Base-by-base conservation (phyloP, 352 stramenopile species). In the Globisporangium megalacanthum region DNA sequence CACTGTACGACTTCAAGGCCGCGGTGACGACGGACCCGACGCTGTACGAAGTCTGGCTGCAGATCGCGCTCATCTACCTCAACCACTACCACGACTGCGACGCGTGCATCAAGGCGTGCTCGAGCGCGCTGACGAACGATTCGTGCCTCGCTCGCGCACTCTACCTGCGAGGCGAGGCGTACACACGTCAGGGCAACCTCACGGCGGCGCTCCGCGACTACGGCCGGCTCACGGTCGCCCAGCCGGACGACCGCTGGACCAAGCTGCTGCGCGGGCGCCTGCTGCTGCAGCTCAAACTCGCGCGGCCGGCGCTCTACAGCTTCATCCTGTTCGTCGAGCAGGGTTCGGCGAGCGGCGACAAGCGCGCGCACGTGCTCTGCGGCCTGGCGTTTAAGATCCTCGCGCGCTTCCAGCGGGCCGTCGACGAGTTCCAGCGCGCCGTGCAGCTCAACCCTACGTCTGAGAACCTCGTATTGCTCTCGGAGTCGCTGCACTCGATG, bases 61-160 rank as follows among this genome's bases (percentile, higher is more conserved):
- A 92, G 64, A 92, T 92, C 50, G 82, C 79, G 13, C 64, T 92
- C 35, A 77, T 92, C 41, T 90, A 87, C 54, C 60, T 92, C 6
- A 89, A 87, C 48, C 79, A 92, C 54, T 92, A 89, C 52, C 82
- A 90, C 49, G 82, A 92, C 57, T 73, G 70, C 47, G 79, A 79
- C 17, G 82, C 72, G 37, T 88, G 79, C 52, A 71, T 88, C 36
- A 76, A 75, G 22, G 79, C 79, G 19, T 92, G 79, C 45, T 72
- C 75, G 1, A 88, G 65, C 39, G 82, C 82, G 9, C 56, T 90
- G 19, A 69, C 66, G 2, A 89, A 88, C 39, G 82, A 92, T 46
- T 77, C 77, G 20, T 71, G 75, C 41, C 68, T 92, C 19, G 62
- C 72, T 20, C 66, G 77, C 8, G 82, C 78, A 33, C 60, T 92